Conservation (phyloP, 2,329 filamentous ascomycete genomes). For the Bretziella fagacearum region DNA sequence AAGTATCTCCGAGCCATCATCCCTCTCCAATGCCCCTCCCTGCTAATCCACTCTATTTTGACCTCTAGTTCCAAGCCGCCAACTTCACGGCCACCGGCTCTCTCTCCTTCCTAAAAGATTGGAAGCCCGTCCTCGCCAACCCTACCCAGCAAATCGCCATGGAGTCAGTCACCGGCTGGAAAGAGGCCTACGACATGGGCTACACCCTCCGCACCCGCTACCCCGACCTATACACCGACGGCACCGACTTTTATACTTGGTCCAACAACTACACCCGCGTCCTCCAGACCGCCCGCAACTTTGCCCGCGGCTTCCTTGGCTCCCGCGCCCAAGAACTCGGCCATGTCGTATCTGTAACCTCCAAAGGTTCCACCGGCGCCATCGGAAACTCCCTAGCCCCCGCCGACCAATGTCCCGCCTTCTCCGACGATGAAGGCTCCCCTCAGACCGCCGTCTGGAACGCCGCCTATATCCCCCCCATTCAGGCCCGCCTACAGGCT, state of each 20-base stretch:
- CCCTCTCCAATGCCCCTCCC: background rate
- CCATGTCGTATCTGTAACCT: slow-evolving; percentile 40
- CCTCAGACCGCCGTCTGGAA: slow-evolving; percentile 31
- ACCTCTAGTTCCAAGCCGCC: slow-evolving; percentile 33
- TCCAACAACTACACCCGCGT: slow-evolving; percentile 49
- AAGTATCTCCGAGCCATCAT: slow-evolving; percentile 14
- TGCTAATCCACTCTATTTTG: slow-evolving; percentile 26
- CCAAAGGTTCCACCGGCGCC: slow-evolving; percentile 31
- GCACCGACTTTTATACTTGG: slow-evolving; percentile 40
- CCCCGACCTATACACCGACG: slow-evolving; percentile 32
- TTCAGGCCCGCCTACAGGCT: slow-evolving; percentile 35
- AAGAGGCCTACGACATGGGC: slow-evolving; percentile 41
- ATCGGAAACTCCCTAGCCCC: slow-evolving; percentile 47
- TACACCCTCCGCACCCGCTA: slow-evolving; percentile 33
- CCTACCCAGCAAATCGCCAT: slow-evolving; percentile 39
- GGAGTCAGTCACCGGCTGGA: slow-evolving; percentile 43
- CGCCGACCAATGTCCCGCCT: slow-evolving; percentile 45
- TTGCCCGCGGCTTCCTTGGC: slow-evolving; percentile 44
- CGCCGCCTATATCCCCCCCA: slow-evolving; percentile 33
- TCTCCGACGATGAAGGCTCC: slow-evolving; percentile 36
- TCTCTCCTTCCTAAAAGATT: slow-evolving; percentile 39
- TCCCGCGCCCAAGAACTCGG: slow-evolving; percentile 35
- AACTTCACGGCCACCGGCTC: slow-evolving; percentile 35
- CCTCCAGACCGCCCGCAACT: slow-evolving; percentile 43
- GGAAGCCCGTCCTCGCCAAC: slow-evolving; percentile 40